phyloP scores from a whole-genome alignment of 2,329 filamentous ascomycete genomes.

The Fusarium sp. region DNA sequence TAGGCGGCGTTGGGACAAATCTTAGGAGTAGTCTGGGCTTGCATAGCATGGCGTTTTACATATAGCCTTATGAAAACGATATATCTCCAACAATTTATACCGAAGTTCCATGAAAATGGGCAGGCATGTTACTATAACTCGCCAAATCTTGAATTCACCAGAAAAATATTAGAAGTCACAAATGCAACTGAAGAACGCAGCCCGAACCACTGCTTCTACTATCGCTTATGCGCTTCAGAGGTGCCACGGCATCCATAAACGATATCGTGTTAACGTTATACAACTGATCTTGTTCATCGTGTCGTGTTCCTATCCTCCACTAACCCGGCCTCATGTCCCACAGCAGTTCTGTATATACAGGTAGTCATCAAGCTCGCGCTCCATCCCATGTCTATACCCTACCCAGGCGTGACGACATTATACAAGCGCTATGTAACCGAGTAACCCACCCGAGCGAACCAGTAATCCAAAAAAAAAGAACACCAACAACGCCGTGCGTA shows the following conservation, averaged over 20 bases:
- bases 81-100: neutral
- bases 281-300: conserved; percentile 44
- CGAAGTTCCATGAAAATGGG: neutral
- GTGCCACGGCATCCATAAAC: neutral
- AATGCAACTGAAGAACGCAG: too few species aligned
- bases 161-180: neutral
- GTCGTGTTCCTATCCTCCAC: conserved; percentile 42
- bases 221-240: neutral
- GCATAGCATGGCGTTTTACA: conserved; percentile 29
- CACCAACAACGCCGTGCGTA: conserved; percentile 45
- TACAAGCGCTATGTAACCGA: conserved; percentile 39
- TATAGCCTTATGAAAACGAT: neutral
- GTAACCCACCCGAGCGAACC: conserved; percentile 16
- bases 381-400: conserved; percentile 40
- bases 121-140: neutral
- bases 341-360: conserved; percentile 41
- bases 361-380: conserved; percentile 46
- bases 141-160: neutral
- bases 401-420: conserved; percentile 39
- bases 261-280: conserved; percentile 18
- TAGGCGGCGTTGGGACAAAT: conserved; percentile 1
- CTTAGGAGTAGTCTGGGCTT: conserved; percentile 5
- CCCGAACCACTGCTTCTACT: too few species aligned
- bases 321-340: conserved; percentile 11
- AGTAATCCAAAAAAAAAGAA: conserved; percentile 22